These are phyloP conservation scores for Salvia splendens DNA, from an alignment of 257 asterid genomes.

Conservation along the genomic window DNA sequence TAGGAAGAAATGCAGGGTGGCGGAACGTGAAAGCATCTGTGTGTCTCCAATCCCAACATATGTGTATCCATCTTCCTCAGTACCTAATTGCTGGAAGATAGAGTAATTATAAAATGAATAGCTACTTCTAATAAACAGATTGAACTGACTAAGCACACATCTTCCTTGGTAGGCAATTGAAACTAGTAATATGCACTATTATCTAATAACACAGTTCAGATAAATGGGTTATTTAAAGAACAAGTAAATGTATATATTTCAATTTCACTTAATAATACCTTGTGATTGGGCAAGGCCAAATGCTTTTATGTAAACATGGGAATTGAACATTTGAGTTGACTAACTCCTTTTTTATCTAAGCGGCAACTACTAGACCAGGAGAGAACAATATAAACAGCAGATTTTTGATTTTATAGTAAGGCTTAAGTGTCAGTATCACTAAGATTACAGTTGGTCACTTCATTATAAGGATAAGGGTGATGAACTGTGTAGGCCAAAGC, in stretches of 20 bases:
- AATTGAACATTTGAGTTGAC: slow-evolving; percentile 12
- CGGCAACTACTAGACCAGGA: neutral
- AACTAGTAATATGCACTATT: neutral
- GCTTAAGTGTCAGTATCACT: slow-evolving; percentile 1
- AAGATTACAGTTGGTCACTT: slow-evolving; percentile 7
- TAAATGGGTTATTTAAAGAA: neutral
- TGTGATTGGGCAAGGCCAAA: neutral
- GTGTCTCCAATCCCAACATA: neutral
- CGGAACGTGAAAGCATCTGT: neutral
- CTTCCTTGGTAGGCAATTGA: neutral
- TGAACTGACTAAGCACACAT: neutral
- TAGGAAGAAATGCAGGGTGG: slow-evolving; percentile 10
- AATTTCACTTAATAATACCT: neutral
- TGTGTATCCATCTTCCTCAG: neutral
- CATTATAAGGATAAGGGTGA: neutral
- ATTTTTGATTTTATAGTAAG: neutral
- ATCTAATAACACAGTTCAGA: neutral
- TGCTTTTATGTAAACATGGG: neutral
- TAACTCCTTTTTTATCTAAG: neutral
- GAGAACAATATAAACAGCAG: neutral
- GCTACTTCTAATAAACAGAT: neutral
- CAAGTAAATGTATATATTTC: neutral
- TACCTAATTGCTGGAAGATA: neutral
- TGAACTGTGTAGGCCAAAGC: neutral
- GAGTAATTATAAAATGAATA: neutral